Conservation (phyloP, 768 basidiomycete species). For the Jaapia argillacea region DNA sequence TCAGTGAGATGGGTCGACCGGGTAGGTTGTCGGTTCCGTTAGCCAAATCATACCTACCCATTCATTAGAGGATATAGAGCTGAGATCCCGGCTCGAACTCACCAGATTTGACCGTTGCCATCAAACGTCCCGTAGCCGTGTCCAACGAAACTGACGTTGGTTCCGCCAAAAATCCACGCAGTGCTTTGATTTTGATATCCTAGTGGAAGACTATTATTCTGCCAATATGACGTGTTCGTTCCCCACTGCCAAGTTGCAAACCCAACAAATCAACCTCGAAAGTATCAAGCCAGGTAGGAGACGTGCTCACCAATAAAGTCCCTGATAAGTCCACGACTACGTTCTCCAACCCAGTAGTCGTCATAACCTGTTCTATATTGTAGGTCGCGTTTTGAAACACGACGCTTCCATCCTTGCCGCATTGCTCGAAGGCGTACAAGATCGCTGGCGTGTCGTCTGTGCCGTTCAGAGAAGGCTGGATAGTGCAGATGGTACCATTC, state of each 20-base stretch:
- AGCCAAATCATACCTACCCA: slow-evolving; percentile 25
- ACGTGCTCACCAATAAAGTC: slow-evolving; percentile 22
- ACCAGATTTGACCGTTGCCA: slow-evolving; percentile 33
- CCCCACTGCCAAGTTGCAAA: slow-evolving; percentile 15
- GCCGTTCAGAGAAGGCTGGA: slow-evolving; percentile 9
- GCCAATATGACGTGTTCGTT: slow-evolving; percentile 28
- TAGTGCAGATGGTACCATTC: slow-evolving; percentile 5
- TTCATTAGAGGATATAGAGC: background rate
- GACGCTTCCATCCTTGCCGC: slow-evolving; percentile 14
- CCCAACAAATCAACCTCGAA: background rate
- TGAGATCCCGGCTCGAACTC: slow-evolving; percentile 1
- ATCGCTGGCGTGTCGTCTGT: slow-evolving; percentile 17
- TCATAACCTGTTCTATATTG: slow-evolving; percentile 22
- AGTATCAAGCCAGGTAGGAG: background rate
- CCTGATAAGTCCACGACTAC: slow-evolving; percentile 23
- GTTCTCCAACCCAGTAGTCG: slow-evolving; percentile 23
- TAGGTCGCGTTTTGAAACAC: slow-evolving; percentile 22
- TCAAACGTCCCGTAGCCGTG: slow-evolving; percentile 27
- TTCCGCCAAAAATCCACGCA: slow-evolving; percentile 27
- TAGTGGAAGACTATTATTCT: slow-evolving; percentile 20
- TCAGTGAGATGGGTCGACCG: slow-evolving; percentile 26
- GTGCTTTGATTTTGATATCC: slow-evolving; percentile 28
- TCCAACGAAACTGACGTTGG: slow-evolving; percentile 18
- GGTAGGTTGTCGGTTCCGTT: slow-evolving; percentile 27
- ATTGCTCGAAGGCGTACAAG: slow-evolving; percentile 10